Evolutionary conservation across 164 flowering plant species (phyloP), one percentile per base, ranked within the genome.

Genomic region (Chimonanthus salicifolius): DNA sequence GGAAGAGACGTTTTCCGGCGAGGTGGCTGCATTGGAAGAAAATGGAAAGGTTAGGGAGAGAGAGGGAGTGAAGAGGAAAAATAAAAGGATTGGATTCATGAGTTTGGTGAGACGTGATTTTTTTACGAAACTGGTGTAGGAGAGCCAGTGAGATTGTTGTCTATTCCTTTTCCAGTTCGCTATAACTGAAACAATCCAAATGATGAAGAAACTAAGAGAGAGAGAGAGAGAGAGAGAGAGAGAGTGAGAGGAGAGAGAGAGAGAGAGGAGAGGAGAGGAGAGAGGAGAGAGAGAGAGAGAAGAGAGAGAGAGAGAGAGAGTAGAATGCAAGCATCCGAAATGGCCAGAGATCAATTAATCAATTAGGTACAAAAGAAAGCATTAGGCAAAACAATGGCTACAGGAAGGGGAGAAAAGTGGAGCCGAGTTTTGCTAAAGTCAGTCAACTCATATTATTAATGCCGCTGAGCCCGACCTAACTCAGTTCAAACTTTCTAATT

Each of bases 1-100:
- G 86, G 71, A 21, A 76, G 73, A 45, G 85, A 69, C 5, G 82
- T 44, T 78, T 89, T 94, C 54, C 94, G 84, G 72, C 92, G 83
- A 49, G 83, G 78, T 15, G 79, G 87, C 79, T 82, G 90, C 93
- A 91, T 89, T 73, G 72, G 72, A 33, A 66, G 16, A 62, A 43
- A n/a, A 66, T 9, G 50, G 15, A 46, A 69, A 10, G 43, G 60
- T 47, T n/a, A 4, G 33, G 71, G 47, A 18, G 49, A 62, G 60
- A 71, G 60, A 71, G 48, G 64, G 76, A 75, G 66, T 49, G 68
- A 62, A 75, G 58, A 54, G 58, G 21, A 74, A 71, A 49, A 66
- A 47, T 68, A 49, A 47, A 68, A 68, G 70, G 47, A 48, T 45
- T 66, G 16, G 68, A 45, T 66, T 66, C 68, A 66, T 66, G 68